phyloP scores from a whole-genome alignment of 1,284 basidiomycete genomes.

The Afroboletus lepidellus region DNA sequence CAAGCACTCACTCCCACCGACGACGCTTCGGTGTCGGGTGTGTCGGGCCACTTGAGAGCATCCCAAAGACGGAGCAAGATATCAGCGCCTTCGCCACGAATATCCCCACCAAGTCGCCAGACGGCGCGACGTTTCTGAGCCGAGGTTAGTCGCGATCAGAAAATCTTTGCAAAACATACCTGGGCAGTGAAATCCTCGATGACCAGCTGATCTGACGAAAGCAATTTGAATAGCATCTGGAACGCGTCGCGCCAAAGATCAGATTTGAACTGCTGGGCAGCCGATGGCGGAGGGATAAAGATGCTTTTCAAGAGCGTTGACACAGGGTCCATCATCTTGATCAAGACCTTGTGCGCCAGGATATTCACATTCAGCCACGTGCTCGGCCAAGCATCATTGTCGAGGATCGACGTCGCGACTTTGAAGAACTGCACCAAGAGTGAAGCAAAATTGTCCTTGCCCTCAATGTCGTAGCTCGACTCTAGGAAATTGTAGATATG shows the following conservation, averaged over 20 bases:
- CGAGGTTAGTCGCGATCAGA: slow-evolving; percentile 15
- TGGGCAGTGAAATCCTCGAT: slow-evolving; percentile 94
- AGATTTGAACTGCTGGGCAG: slow-evolving; percentile 70
- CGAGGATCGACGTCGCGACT: slow-evolving; percentile 79
- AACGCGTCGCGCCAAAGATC: slow-evolving; percentile 83
- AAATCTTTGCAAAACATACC: slow-evolving; percentile 41
- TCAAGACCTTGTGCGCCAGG: slow-evolving; percentile 83
- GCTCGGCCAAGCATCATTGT: slow-evolving; percentile 86
- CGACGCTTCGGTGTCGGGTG: slow-evolving; percentile 51
- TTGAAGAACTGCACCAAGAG: slow-evolving; percentile 81
- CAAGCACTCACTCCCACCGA: slow-evolving; percentile 57
- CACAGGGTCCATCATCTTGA: slow-evolving; percentile 87
- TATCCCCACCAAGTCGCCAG: slow-evolving; percentile 94
- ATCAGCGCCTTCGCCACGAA: slow-evolving; percentile 89
- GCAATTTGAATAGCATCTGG: slow-evolving; percentile 78
- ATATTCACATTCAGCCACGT: slow-evolving; percentile 94
- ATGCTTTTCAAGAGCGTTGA: slow-evolving; percentile 74
- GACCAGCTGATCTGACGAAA: slow-evolving; percentile 87
- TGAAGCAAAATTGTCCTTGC: slow-evolving; percentile 70
- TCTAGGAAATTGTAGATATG: slow-evolving; percentile 81
- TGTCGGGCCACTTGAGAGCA: slow-evolving; percentile 77
- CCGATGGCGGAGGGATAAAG: slow-evolving; percentile 75
- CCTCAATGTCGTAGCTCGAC: slow-evolving; percentile 82
- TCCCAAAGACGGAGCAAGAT: slow-evolving; percentile 87
- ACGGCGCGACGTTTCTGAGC: slow-evolving; percentile 87